These are phyloP conservation scores for Diplodia corticola DNA, from an alignment of 2,329 filamentous ascomycete genomes.

Conservation along the genomic window DNA sequence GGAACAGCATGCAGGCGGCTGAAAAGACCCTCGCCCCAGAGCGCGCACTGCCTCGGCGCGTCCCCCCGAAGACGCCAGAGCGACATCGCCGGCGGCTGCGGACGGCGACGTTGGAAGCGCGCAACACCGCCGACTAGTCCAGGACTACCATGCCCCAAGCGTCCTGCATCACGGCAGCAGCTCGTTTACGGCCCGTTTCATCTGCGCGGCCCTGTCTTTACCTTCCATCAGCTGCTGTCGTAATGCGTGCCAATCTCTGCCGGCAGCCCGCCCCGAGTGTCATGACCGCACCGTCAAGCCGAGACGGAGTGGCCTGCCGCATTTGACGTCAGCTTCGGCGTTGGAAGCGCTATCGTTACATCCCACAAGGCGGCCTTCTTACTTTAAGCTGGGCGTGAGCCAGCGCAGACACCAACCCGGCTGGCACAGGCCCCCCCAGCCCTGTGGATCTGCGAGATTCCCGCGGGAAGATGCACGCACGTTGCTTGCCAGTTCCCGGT, in stretches of 20 bases:
- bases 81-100: not conserved
- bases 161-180: constrained; percentile 5
- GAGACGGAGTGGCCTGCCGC: constrained; percentile 24
- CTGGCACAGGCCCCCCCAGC: constrained; percentile 3
- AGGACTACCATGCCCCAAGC: constrained; percentile 14
- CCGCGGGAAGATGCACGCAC: constrained; percentile 23
- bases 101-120: constrained; percentile 13
- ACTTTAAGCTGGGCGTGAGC: constrained; percentile 10
- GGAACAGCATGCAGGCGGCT: constrained; percentile 24
- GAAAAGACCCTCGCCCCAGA: constrained; percentile 16
- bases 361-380: constrained; percentile 32
- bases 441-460: constrained; percentile 24
- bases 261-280: constrained; percentile 1
- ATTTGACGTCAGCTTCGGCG: constrained; percentile 36
- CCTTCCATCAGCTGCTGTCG: constrained; percentile 10
- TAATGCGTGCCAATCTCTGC: not conserved
- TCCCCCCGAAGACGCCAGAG: not conserved
- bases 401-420: constrained; percentile 16
- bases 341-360: constrained; percentile 34
- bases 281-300: constrained; percentile 23
- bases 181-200: constrained; percentile 20
- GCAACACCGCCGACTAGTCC: constrained; percentile 4
- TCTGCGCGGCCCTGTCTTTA: constrained; percentile 2
- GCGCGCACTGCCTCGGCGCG: not conserved
- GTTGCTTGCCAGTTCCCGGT: constrained; percentile 19